Percentiles rank a stretch among this genome's conserved stretches.
Conservation (phyloP, 2,329 filamentous ascomycete species). For the Huntiella moniliformis region DNA sequence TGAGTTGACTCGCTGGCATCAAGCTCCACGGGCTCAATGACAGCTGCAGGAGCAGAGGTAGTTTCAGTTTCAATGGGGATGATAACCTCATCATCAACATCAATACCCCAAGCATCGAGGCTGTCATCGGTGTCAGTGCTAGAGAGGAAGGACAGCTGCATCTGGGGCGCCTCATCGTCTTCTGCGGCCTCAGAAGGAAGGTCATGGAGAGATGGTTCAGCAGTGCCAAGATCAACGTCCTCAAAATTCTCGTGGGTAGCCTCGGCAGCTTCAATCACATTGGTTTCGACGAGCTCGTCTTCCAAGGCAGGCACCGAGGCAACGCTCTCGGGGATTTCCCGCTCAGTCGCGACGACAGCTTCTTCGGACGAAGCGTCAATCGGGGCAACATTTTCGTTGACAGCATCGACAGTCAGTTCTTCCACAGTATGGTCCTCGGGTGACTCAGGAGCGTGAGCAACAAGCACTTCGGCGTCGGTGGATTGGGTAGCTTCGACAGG, state of each 20-base stretch:
- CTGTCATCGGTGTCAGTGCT: conserved; percentile 5
- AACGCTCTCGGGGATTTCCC: not conserved
- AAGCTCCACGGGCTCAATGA: not conserved
- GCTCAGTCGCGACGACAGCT: not conserved
- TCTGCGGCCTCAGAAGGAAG: not conserved
- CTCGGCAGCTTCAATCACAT: not conserved
- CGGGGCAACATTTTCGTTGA: not conserved
- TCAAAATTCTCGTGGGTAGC: not conserved
- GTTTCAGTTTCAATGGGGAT: conserved; percentile 1
- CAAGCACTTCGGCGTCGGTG: too few relatives aligned
- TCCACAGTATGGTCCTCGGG: too few relatives aligned
- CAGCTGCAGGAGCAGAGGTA: not conserved
- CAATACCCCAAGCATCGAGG: conserved; percentile 10
- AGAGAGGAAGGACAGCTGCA: not conserved
- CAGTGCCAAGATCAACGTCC: not conserved
- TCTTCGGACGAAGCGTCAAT: not conserved
- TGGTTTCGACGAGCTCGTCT: not conserved
- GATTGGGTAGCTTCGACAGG: too few relatives aligned
- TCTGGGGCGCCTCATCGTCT: not conserved
- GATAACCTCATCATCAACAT: conserved; percentile 2
- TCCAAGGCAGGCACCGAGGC: not conserved
- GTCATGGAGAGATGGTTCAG: not conserved
- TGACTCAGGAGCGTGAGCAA: too few relatives aligned
- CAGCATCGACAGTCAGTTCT: not conserved
- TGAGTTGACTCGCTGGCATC: too few relatives aligned